Percentiles rank a stretch among this genome's conserved stretches.
These are phyloP conservation scores for Coemansia sp. DNA, from an alignment of 192 early-diverging fungal genomes.

Conservation along the genomic window DNA sequence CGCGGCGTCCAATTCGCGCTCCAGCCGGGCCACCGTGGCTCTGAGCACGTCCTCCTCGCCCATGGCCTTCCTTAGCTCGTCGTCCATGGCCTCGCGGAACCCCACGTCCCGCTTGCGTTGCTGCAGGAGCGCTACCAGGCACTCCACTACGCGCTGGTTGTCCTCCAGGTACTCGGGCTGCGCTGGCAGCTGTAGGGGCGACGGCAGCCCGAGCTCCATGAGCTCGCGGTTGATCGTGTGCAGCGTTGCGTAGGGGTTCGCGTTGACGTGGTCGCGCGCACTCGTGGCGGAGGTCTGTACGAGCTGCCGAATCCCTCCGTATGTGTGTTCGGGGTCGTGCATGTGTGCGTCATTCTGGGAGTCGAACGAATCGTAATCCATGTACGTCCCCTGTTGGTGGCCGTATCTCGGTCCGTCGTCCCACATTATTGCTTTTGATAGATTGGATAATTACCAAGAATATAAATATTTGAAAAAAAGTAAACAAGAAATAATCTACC, in stretches of 20 bases:
- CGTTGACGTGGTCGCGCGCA: conserved; percentile 17
- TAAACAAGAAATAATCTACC: not conserved
- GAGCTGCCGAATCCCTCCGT: conserved; percentile 44
- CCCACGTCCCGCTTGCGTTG: conserved; percentile 29
- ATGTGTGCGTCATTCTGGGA: conserved; percentile 10
- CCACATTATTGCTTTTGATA: conserved; percentile 22
- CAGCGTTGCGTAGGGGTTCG: conserved; percentile 36
- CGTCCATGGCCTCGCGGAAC: conserved; percentile 48
- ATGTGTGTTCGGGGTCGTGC: conserved; percentile 20
- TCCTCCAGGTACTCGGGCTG: conserved; percentile 41
- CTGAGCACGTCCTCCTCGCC: conserved; percentile 49
- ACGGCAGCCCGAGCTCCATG: conserved; percentile 47
- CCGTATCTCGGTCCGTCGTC: conserved; percentile 13
- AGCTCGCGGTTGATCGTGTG: conserved; percentile 54
- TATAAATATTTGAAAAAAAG: not conserved
- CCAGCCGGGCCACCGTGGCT: conserved; percentile 22
- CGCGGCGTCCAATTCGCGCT: conserved; percentile 40
- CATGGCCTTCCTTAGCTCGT: conserved; percentile 43
- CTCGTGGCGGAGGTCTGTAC: conserved; percentile 45
- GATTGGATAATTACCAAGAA: not conserved
- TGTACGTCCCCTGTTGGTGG: not conserved
- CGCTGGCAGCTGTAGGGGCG: conserved; percentile 45
- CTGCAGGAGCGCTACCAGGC: conserved; percentile 29
- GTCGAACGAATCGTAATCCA: conserved; percentile 41
- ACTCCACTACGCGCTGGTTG: conserved; percentile 46